phyloP scores from a whole-genome alignment of 1,284 basidiomycete species.

The Entoloma clypeatum region DNA sequence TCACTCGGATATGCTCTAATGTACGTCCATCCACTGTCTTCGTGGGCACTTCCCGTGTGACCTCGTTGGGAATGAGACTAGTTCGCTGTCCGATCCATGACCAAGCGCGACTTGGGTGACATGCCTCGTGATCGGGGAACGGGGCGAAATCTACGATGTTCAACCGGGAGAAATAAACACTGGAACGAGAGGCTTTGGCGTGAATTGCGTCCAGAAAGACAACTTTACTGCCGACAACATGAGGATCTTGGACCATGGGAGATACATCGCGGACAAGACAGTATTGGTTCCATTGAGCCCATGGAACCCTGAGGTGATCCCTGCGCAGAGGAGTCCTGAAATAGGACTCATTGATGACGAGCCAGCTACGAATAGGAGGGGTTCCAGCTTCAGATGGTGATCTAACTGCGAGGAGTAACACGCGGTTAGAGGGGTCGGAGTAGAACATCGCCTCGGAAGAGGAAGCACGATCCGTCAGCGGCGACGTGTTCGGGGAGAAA shows the following conservation, averaged over 20 bases:
- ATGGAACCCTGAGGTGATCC: conserved; percentile 36
- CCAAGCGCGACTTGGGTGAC: conserved; percentile 33
- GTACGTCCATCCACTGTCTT: conserved; percentile 34
- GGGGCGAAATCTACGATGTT: conserved; percentile 42
- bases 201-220: conserved; percentile 30
- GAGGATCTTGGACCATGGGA: conserved; percentile 30
- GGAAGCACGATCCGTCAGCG: conserved; percentile 29
- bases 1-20: conserved; percentile 39
- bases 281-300: conserved; percentile 43
- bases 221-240: conserved; percentile 40
- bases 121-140: conserved; percentile 32
- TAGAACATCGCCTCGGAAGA: conserved; percentile 41
- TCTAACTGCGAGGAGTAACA: conserved; percentile 40
- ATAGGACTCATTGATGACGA: conserved; percentile 43
- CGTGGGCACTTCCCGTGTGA: conserved; percentile 36
- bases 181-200: conserved; percentile 12
- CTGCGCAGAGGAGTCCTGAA: conserved; percentile 38
- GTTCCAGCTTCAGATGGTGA: conserved; percentile 21
- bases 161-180: conserved; percentile 27
- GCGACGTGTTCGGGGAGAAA: conserved; percentile 38
- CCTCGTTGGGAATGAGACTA: conserved; percentile 37
- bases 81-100: conserved; percentile 37
- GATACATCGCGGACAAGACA: conserved; percentile 40
- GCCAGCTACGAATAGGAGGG: conserved; percentile 33
- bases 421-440: conserved; percentile 39